Conservation (phyloP, 2,329 filamentous ascomycete species). For the Stemphylium beticola region DNA sequence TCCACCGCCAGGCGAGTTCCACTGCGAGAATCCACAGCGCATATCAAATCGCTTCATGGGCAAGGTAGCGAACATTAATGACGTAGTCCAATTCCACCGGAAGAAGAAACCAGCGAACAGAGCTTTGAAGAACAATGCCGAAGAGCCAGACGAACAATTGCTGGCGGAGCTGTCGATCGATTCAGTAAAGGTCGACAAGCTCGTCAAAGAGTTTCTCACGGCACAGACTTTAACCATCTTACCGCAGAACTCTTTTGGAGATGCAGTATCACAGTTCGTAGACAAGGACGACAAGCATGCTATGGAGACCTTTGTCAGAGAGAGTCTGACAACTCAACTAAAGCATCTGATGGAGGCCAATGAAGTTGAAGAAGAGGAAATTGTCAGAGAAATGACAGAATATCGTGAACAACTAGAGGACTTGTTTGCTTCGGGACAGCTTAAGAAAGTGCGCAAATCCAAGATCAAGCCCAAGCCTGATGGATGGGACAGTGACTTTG, state of each 20-base stretch:
- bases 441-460: constrained; percentile 61
- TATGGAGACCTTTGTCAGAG: constrained; percentile 64
- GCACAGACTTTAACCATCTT: constrained; percentile 91
- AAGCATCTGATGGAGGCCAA: constrained; percentile 58
- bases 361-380: constrained; percentile 70
- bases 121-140: constrained; percentile 58
- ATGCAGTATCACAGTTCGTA: constrained; percentile 91
- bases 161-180: constrained; percentile 70
- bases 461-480: constrained; percentile 77
- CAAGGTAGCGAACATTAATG: constrained; percentile 91
- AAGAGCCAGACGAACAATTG: constrained; percentile 69
- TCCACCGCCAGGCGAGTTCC: constrained; percentile 82
- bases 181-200: constrained; percentile 82
- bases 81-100: constrained; percentile 90
- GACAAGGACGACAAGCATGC: constrained; percentile 94
- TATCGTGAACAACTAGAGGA: constrained; percentile 74
- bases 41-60: constrained; percentile 91
- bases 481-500: constrained; percentile 86
- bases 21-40: constrained; percentile 92
- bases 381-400: constrained; percentile 75
- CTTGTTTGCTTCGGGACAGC: constrained; percentile 69
- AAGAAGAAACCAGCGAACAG: constrained; percentile 71
- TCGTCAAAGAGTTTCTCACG: constrained; percentile 85
- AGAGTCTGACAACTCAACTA: constrained; percentile 52
- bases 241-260: constrained; percentile 89